Conservation (phyloP, 352 stramenopile species). For the Globisporangium paroecandrum region DNA sequence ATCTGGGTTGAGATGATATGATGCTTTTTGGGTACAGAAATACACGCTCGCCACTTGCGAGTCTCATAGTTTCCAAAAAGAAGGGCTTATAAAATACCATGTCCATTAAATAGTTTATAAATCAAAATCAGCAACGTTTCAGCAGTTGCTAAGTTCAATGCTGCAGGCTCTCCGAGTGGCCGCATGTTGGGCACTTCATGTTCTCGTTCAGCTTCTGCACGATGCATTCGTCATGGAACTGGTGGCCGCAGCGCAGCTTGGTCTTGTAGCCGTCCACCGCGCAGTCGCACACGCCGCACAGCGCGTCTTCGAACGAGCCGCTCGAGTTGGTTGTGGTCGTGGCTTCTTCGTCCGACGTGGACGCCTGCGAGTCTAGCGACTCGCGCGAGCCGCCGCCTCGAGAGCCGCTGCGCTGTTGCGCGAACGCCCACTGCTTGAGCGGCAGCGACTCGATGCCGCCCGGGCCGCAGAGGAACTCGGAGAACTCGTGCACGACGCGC, state of each 20-base stretch:
- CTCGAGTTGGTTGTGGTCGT: conserved; percentile 1
- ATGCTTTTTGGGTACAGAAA: neutral
- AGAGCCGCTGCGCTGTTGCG: conserved; percentile 15
- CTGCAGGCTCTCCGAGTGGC: conserved; percentile 9
- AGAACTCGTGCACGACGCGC: conserved; percentile 26
- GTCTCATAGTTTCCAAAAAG: neutral
- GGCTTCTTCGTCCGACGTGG: conserved; percentile 22
- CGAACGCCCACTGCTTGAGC: conserved; percentile 30
- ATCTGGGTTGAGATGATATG: neutral
- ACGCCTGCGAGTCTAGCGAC: conserved; percentile 21
- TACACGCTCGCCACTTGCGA: neutral
- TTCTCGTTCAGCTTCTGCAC: conserved; percentile 35
- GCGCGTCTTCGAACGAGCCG: conserved; percentile 7
- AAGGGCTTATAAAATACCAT: conserved; percentile 1
- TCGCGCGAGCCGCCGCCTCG: conserved; percentile 8
- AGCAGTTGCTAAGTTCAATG: neutral
- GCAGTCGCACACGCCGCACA: conserved; percentile 22
- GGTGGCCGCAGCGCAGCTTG: conserved; percentile 32
- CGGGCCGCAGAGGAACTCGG: conserved; percentile 23
- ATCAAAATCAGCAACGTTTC: neutral
- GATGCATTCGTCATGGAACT: conserved; percentile 56
- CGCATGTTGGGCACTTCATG: conserved; percentile 36
- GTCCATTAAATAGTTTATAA: conserved; percentile 7
- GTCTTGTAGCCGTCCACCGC: conserved; percentile 22
- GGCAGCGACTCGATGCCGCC: conserved; percentile 17